phyloP scores from a whole-genome alignment of 176 grass and related monocot genomes.

The Pharus latifolius region DNA sequence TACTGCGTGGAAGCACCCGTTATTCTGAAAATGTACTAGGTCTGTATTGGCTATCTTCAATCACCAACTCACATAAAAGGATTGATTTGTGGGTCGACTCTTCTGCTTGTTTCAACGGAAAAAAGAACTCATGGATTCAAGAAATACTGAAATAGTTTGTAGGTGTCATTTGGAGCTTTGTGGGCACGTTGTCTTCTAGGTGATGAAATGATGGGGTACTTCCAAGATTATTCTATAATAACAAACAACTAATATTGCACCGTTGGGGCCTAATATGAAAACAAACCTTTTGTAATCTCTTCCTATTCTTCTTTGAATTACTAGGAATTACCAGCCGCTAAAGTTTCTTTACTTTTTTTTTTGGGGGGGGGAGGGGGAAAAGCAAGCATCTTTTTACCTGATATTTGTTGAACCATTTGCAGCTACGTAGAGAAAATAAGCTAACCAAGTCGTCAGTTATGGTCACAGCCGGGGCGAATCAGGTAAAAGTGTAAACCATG shows the following conservation, averaged over 20 bases:
- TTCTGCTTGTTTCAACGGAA: background rate
- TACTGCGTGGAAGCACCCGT: background rate
- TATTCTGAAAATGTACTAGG: background rate
- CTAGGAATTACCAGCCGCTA: background rate
- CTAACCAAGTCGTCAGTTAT: constrained; percentile 81
- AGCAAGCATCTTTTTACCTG: background rate
- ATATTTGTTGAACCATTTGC: constrained; percentile 20
- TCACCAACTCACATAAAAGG: background rate
- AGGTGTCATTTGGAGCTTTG: background rate
- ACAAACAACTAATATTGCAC: too few species aligned
- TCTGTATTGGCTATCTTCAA: background rate
- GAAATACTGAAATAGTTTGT: background rate
- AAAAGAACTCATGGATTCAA: background rate
- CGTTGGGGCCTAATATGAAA: too few species aligned
- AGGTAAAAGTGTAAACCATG: constrained; percentile 46
- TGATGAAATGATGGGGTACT: background rate
- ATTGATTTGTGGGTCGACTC: background rate
- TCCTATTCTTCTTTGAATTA: background rate
- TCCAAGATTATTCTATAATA: too few species aligned
- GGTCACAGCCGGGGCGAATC: constrained; percentile 97
- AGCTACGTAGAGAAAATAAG: constrained; percentile 80
- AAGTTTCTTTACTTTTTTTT: too few species aligned
- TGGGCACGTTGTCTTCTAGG: background rate
- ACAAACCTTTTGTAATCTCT: too few species aligned
- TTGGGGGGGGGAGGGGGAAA: too few species aligned